Evolutionary conservation across 176 grass and related monocot species (phyloP), one percentile per base, ranked within the genome.

Genomic region (Guadua angustifolia): DNA sequence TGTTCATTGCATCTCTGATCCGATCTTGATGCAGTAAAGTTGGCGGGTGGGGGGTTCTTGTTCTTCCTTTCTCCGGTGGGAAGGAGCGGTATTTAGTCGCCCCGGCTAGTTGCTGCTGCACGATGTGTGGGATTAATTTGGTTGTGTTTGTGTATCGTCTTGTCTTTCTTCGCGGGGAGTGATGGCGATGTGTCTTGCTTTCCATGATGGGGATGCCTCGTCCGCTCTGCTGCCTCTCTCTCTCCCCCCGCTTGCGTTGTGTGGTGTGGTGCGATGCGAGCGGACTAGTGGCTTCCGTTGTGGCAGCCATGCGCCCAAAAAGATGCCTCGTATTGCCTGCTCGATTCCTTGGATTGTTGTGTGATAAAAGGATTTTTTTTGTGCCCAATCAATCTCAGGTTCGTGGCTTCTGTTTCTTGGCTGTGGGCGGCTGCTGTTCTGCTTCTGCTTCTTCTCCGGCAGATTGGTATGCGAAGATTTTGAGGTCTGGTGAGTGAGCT

Each of bases 221-320:
- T 66, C 88, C 77, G 77, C 78, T 70, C 25, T 19, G 75, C 32
- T n/a, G 38, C 29, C 25, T 38, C 19, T 14, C 42, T 24, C 42
- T 24, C 11, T 0, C 25, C 18, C 25, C 18, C 50, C 5, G 45
- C 25, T 66, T 10, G 45, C 44, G 58, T 72, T 74, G 76, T 21
- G 32, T 26, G 39, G 49, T 69, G 50, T 45, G 83, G 46, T 15
- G 44, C 38, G 74, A 24, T 15, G 44, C 38, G 74, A 24, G 69
- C 16, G 21, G 35, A 16, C 40, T 50, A 86, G 84, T 90, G 79
- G 88, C 50, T 58, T 90, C 79, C 65, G 79, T 32, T 57, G 74
- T 43, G 84, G 88, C 84, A 35, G 67, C 88, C 88, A 86, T 68
- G 87, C 75, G 8, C 78, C 56, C 71, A 12, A 82, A 87, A 75